Percentiles rank a stretch among this genome's conserved stretches.
phyloP scores from a whole-genome alignment of 2,329 filamentous ascomycete species.

The Colletotrichum cordylinicola region DNA sequence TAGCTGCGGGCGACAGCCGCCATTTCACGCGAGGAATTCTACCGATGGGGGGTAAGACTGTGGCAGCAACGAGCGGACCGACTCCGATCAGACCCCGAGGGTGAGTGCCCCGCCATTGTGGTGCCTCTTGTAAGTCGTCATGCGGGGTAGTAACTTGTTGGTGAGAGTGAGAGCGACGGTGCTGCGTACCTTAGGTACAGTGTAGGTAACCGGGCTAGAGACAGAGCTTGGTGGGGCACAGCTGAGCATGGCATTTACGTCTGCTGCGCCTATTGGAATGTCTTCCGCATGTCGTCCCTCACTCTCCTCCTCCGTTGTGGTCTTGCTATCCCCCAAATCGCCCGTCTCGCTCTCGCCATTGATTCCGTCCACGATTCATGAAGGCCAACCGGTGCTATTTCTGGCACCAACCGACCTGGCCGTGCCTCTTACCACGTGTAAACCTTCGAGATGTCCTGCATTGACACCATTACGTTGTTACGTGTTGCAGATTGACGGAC shows the following conservation, averaged over 20 bases:
- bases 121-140: neutral
- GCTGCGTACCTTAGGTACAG: neutral
- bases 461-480: neutral
- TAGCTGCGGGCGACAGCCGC: neutral
- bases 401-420: neutral
- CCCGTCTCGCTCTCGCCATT: neutral
- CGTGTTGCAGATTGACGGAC: neutral
- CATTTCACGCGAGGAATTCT: neutral
- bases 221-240: neutral
- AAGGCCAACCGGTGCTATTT: neutral
- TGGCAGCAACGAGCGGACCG: neutral
- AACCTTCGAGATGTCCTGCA: neutral
- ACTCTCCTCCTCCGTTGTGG: neutral
- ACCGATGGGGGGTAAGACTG: neutral
- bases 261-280: neutral
- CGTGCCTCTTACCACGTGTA: neutral
- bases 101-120: slow-evolving; percentile 8
- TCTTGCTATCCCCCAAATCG: neutral
- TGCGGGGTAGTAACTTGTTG: slow-evolving; percentile 2
- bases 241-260: neutral
- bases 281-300: neutral
- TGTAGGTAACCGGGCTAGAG: neutral
- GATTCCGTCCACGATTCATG: neutral
- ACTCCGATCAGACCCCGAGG: neutral
- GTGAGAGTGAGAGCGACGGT: neutral